phyloP scores from a whole-genome alignment of 768 basidiomycete genomes.

The Phanerochaete carnosa region DNA sequence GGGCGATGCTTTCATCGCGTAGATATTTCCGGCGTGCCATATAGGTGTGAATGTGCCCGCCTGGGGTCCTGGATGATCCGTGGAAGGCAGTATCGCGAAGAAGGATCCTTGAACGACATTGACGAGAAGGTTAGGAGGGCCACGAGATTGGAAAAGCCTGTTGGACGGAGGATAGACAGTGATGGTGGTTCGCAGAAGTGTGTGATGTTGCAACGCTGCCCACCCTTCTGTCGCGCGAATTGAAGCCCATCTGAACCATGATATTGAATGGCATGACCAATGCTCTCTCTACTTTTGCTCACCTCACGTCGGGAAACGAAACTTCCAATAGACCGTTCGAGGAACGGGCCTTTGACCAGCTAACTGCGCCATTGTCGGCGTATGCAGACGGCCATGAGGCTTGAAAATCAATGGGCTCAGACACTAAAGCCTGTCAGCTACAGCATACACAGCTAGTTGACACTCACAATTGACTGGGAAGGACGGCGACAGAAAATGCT shows the following conservation, averaged over 20 bases:
- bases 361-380: conserved; percentile 57
- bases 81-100: conserved; percentile 60
- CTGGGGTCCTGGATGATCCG: conserved; percentile 18
- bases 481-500: conserved; percentile 76
- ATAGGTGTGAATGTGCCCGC: conserved; percentile 33
- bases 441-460: neutral
- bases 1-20: conserved; percentile 54
- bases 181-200: conserved; percentile 62
- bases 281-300: conserved; percentile 6
- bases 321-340: conserved; percentile 50
- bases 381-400: conserved; percentile 64
- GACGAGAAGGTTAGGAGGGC: conserved; percentile 48
- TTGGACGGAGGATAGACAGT: conserved; percentile 47
- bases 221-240: conserved; percentile 80
- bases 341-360: conserved; percentile 49
- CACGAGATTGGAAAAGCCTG: neutral
- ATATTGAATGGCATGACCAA: neutral
- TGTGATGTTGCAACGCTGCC: conserved; percentile 82
- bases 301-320: conserved; percentile 65
- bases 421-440: conserved; percentile 34
- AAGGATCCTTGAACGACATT: conserved; percentile 72
- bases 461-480: conserved; percentile 63
- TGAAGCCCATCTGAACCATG: conserved; percentile 55
- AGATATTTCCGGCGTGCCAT: conserved; percentile 91
- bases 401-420: conserved; percentile 45